Base-by-base conservation (phyloP, 768 basidiomycete species). In the Tephrocybe sp. region DNA sequence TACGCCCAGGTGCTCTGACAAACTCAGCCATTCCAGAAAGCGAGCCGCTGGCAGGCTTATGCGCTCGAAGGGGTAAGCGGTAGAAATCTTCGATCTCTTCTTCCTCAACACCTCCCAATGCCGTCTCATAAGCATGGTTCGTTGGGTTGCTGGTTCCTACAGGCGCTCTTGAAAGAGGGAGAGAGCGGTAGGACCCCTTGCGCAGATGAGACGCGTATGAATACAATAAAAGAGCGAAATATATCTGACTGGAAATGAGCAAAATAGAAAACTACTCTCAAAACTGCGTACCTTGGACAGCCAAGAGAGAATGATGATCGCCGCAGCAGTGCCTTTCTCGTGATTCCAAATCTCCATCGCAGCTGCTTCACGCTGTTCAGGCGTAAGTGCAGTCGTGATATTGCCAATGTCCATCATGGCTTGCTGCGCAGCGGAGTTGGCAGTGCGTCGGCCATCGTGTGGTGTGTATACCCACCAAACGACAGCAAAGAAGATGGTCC, bases 141-240 rank as follows among this genome's bases (percentile, higher is more conserved):
- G 67, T 64, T 39, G 68, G 63, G 66, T 40, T 45, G 65, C 31
- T 54, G 66, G 49, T 48, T 62, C 48, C 26, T 49, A 69, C 63
- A 51, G 68, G 68, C 49, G 76, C 68, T 44, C 79, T 79, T 14
- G 75, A 73, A 45, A 76, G 72, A 11, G 89, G 85, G 39, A 99
- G 83, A 12, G 85, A 74, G 56, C 89, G 88, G 64, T 95, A 98
- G 19, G 91, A 89, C 40, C 93, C 91, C 61, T 87, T 87, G 39
- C 94, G 89, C 47, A 98, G 85, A 67, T 98, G 97, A 2, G 82
- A 75, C 3, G 93, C 94, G 66, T 90, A 98, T 12, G 96, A 98
- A 69, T 98, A 99, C 26, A 98, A 72, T 49, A 94, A 69, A 36
- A 89, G 70, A 39, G 88, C 87, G 68, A 99, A 94, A 74, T 97